Evolutionary conservation across 2,329 filamentous ascomycete species (phyloP), one percentile per base, ranked within the genome.

Genomic region (Colletotrichum musae): DNA sequence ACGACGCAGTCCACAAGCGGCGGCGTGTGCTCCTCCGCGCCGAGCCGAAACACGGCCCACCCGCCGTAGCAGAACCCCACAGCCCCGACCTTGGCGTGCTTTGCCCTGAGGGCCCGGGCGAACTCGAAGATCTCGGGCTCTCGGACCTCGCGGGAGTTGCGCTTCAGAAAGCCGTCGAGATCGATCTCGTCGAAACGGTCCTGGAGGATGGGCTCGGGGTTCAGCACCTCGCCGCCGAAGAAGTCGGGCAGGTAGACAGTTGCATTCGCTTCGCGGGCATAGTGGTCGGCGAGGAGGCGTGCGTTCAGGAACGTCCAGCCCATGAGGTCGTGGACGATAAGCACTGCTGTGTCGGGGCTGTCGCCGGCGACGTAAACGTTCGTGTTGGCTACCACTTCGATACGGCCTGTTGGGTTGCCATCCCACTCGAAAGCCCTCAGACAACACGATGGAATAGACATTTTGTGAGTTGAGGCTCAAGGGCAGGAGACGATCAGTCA

Each of bases 1-100:
- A 79, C 77, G 45, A 87, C 78, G 71, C 78, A 82, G 65, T 87
- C 85, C 5, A 87, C 80, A 2, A 87, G 75, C 2, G 74, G 74
- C n/a, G 78, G 69, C 13, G 39, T 16, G 13, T 75, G 77, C 66
- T 82, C 81, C 10, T 62, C 67, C 1, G 81, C 78, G 0, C 79
- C 86, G 0, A 88, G 80, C 1, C 82, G 81, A 64, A 86, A 82
- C 4, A 77, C 78, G 0, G 82, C 86, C 86, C 86, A 88, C 6
- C 84, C 85, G 15, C 86, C 85, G 61, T 81, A 87, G 76, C 86
- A 87, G 72, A 80, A 87, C 2, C 85, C 86, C 2, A 85, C 75
- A 0, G 83, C 84, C 4, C 77, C 85, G 12, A 86, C 69, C 43
- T 77, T 80, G 5, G 72, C 71, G 71, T 81, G 76, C 60, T 77